Evolutionary conservation across 2,329 filamentous ascomycete genomes (phyloP).

Genomic region (Talaromyces pinophilus): DNA sequence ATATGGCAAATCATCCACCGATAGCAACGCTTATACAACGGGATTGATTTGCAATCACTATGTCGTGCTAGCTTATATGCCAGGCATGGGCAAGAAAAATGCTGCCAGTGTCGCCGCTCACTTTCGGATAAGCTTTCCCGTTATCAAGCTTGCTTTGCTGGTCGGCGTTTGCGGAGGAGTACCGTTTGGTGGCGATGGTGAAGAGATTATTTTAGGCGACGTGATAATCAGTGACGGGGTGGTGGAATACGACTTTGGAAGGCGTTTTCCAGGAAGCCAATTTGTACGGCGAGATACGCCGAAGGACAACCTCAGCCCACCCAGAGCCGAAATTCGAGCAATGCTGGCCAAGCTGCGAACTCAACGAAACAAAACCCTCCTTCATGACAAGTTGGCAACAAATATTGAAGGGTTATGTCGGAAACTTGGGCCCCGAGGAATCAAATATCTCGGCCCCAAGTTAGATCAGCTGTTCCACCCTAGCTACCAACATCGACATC

Average conservation of each 20-base stretch:
- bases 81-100: not conserved
- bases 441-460: not conserved
- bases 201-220: conserved; percentile 26
- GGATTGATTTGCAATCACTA: conserved; percentile 40
- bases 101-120: conserved; percentile 24
- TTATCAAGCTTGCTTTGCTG: conserved; percentile 37
- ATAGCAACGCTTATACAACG: conserved; percentile 35
- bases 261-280: not conserved
- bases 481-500: not conserved
- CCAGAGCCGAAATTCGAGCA: not conserved
- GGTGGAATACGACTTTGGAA: not conserved
- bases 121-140: conserved; percentile 36
- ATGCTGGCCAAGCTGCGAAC: not conserved
- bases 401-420: not conserved
- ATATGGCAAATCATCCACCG: conserved; percentile 22
- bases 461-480: not conserved
- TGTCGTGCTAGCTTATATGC: conserved; percentile 37
- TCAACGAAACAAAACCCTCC: not conserved
- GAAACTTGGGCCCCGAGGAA: not conserved
- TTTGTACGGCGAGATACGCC: not conserved
- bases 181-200: not conserved
- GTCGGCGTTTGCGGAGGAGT: conserved; percentile 46
- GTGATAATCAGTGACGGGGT: conserved; percentile 26
- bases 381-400: not conserved
- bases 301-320: not conserved